Evolutionary conservation across 352 stramenopile species (phyloP).

Genomic region (Globisporangium takayamanum): DNA sequence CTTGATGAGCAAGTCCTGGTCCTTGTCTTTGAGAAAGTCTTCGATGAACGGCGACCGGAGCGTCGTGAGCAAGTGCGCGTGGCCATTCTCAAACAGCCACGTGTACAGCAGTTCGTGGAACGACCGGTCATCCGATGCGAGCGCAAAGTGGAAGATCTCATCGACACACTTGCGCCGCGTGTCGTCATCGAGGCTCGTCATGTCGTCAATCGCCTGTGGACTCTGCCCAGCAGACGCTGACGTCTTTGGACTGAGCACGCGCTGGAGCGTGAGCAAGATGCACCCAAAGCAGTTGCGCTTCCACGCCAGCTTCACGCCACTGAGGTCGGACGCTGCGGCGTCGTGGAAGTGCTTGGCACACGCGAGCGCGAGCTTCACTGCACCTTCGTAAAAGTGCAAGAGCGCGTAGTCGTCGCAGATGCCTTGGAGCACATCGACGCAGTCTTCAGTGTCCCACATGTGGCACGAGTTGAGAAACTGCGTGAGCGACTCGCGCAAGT

Average conservation of each 20-base stretch:
- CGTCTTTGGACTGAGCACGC: slow-evolving; percentile 34
- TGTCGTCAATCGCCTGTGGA: slow-evolving; percentile 65
- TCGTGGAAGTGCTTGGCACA: slow-evolving; percentile 78
- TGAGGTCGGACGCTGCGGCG: slow-evolving; percentile 54
- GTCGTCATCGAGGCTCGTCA: slow-evolving; percentile 68
- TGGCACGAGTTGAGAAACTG: slow-evolving; percentile 81
- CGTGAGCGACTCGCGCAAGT: slow-evolving; percentile 62
- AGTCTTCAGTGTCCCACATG: slow-evolving; percentile 82
- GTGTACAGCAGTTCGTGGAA: slow-evolving; percentile 79
- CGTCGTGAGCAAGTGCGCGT: slow-evolving; percentile 46
- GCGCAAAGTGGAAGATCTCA: slow-evolving; percentile 68
- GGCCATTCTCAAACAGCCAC: slow-evolving; percentile 76
- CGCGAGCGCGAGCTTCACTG: slow-evolving; percentile 75
- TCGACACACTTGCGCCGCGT: slow-evolving; percentile 55
- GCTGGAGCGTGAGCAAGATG: slow-evolving; percentile 62
- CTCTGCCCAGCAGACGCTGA: slow-evolving; percentile 22
- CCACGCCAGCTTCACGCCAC: slow-evolving; percentile 54
- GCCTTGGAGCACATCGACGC: slow-evolving; percentile 61
- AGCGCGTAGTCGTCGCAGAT: slow-evolving; percentile 81
- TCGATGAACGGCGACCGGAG: slow-evolving; percentile 76
- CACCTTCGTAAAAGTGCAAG: slow-evolving; percentile 80
- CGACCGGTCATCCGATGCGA: slow-evolving; percentile 63
- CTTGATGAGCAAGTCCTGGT: slow-evolving; percentile 81
- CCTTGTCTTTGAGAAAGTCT: slow-evolving; percentile 75
- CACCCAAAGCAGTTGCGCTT: slow-evolving; percentile 75